Evolutionary conservation across 352 stramenopile genomes (phyloP).

Genomic region (Phytophthora pini): DNA sequence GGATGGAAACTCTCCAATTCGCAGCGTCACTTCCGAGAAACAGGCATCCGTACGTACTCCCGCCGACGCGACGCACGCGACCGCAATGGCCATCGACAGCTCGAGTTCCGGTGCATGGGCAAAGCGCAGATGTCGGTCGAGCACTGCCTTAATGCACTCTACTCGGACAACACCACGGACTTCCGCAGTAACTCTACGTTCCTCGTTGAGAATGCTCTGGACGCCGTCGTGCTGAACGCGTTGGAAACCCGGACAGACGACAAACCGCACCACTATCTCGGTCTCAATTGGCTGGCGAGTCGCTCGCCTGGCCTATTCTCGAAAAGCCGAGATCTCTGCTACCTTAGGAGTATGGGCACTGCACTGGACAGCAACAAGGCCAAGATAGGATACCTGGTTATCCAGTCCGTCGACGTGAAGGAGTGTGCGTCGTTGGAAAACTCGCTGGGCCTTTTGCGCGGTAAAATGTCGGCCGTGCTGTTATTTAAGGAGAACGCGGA

Average conservation of each 20-base stretch:
- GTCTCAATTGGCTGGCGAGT: constrained; percentile 71
- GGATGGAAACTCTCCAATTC: constrained; percentile 78
- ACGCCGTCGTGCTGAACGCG: constrained; percentile 66
- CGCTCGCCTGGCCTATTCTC: constrained; percentile 54
- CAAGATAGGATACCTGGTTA: constrained; percentile 63
- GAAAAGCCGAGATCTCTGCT: constrained; percentile 71
- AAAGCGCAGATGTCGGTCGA: constrained; percentile 57
- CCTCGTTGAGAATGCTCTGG: constrained; percentile 63
- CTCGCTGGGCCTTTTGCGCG: constrained; percentile 56
- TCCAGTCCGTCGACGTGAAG: constrained; percentile 62
- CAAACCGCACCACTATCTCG: constrained; percentile 62
- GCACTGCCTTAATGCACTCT: constrained; percentile 56
- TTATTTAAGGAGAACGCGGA: constrained; percentile 64
- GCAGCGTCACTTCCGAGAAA: constrained; percentile 71
- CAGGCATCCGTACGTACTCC: constrained; percentile 68
- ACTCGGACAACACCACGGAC: constrained; percentile 66
- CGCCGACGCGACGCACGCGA: constrained; percentile 46
- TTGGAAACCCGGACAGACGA: constrained; percentile 44
- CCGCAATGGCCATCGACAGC: constrained; percentile 36
- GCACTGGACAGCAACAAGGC: constrained; percentile 49
- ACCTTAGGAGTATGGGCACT: constrained; percentile 58
- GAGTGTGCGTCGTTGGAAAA: constrained; percentile 63
- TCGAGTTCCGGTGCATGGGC: constrained; percentile 77
- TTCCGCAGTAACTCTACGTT: constrained; percentile 65
- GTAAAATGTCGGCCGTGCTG: constrained; percentile 61